phyloP scores from a whole-genome alignment of 345 rosid species.

The Ricinus communis region DNA sequence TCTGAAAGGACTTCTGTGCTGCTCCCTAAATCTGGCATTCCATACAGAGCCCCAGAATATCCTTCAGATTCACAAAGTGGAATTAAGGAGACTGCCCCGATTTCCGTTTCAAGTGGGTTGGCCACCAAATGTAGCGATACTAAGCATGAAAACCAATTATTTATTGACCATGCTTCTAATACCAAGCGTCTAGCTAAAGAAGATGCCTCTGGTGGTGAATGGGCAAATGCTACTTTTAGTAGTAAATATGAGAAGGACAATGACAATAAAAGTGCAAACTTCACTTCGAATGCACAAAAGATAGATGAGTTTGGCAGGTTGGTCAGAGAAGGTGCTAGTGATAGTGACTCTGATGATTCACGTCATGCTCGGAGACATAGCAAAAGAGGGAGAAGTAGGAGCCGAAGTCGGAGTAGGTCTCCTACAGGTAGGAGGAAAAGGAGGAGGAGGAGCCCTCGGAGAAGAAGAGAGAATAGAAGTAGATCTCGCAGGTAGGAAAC shows the following conservation, averaged over 20 bases:
- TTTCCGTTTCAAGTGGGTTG: slow-evolving; percentile 18
- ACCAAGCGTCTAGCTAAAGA: slow-evolving; percentile 24
- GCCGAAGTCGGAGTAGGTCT: slow-evolving; percentile 40
- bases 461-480: slow-evolving; percentile 48
- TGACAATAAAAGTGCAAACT: slow-evolving; percentile 25
- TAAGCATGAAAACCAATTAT: slow-evolving; percentile 15
- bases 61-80: slow-evolving; percentile 12
- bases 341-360: slow-evolving; percentile 58
- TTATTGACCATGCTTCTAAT: slow-evolving; percentile 19
- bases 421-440: slow-evolving; percentile 46
- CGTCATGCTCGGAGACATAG: slow-evolving; percentile 24
- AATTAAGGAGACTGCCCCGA: slow-evolving; percentile 22
- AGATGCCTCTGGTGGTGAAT: slow-evolving; percentile 21
- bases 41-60: slow-evolving; percentile 7
- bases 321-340: slow-evolving; percentile 52
- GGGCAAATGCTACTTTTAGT: slow-evolving; percentile 16
- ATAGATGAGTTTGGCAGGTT: slow-evolving; percentile 64
- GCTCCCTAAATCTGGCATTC: slow-evolving; percentile 19
- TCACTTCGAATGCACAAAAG: slow-evolving; percentile 34
- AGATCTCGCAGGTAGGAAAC: slow-evolving; percentile 51
- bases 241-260: slow-evolving; percentile 29
- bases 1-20: slow-evolving; percentile 21
- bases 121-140: slow-evolving; percentile 17
- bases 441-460: slow-evolving; percentile 31
- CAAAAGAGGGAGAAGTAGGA: slow-evolving; percentile 39